These are phyloP conservation scores for Porphyrellus cyaneotinctus DNA, from an alignment of 768 basidiomycete genomes.

Conservation along the genomic window DNA sequence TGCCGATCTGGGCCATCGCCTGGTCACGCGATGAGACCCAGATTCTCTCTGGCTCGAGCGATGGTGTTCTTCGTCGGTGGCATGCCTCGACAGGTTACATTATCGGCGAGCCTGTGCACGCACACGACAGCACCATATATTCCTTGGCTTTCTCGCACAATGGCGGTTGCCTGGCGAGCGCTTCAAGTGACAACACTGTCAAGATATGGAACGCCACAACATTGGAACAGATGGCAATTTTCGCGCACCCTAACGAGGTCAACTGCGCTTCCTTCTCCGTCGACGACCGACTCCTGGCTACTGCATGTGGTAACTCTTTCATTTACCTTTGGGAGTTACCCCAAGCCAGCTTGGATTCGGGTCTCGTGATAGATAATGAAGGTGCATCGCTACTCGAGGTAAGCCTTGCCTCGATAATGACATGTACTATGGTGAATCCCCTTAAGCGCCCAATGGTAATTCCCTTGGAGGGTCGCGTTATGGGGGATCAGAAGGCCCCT, in stretches of 20 bases:
- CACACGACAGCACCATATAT: slow-evolving; percentile 26
- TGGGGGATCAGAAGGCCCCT: neutral
- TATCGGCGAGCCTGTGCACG: slow-evolving; percentile 22
- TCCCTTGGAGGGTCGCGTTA: neutral
- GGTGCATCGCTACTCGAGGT: slow-evolving; percentile 26
- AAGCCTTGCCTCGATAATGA: slow-evolving; percentile 5
- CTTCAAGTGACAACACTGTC: slow-evolving; percentile 29
- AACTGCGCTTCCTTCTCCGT: slow-evolving; percentile 28
- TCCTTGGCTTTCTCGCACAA: slow-evolving; percentile 26
- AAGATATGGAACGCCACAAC: slow-evolving; percentile 29
- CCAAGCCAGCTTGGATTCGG: slow-evolving; percentile 28
- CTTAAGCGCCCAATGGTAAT: slow-evolving; percentile 11
- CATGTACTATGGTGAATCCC: slow-evolving; percentile 1
- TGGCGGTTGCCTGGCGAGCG: slow-evolving; percentile 26
- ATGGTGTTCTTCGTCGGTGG: slow-evolving; percentile 26
- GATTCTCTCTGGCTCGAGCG: slow-evolving; percentile 23
- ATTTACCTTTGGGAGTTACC: slow-evolving; percentile 32
- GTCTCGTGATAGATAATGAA: slow-evolving; percentile 25
- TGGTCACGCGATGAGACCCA: slow-evolving; percentile 30
- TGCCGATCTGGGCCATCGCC: slow-evolving; percentile 27
- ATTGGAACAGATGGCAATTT: slow-evolving; percentile 22
- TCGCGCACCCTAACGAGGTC: slow-evolving; percentile 25
- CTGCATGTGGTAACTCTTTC: slow-evolving; percentile 28
- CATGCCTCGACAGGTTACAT: slow-evolving; percentile 18
- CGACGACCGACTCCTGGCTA: slow-evolving; percentile 30